Evolutionary conservation across 352 stramenopile species (phyloP).

Genomic region (Phytophthora pisi): DNA sequence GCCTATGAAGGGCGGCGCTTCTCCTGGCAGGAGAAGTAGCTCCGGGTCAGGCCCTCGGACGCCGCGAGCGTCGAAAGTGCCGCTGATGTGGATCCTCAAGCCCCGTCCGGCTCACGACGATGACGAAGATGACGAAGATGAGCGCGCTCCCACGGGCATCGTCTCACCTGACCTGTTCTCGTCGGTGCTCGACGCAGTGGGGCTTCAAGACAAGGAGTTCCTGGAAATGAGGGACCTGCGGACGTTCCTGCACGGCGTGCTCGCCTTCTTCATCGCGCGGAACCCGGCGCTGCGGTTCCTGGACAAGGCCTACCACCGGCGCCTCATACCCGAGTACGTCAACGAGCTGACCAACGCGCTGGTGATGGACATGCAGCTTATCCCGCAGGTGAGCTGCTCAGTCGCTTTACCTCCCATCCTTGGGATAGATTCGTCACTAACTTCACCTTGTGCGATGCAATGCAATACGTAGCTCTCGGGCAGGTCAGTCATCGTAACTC

Average conservation of each 20-base stretch:
- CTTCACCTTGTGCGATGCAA: slow-evolving; percentile 1
- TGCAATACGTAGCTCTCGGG: slow-evolving; percentile 19
- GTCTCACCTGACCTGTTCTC: slow-evolving; percentile 52
- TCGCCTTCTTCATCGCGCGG: slow-evolving; percentile 60
- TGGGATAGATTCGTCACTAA: slow-evolving; percentile 4
- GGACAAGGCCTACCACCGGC: slow-evolving; percentile 65
- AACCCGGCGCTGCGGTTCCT: slow-evolving; percentile 59
- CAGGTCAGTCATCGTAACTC: slow-evolving; percentile 35
- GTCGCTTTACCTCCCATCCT: slow-evolving; percentile 6
- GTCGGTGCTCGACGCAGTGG: slow-evolving; percentile 44
- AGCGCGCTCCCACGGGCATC: slow-evolving; percentile 2
- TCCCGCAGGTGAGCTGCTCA: slow-evolving; percentile 38
- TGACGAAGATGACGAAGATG: slow-evolving; percentile 18
- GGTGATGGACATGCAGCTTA: slow-evolving; percentile 54
- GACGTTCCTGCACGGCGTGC: slow-evolving; percentile 54
- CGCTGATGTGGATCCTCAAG: slow-evolving; percentile 34
- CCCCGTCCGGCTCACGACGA: slow-evolving; percentile 6
- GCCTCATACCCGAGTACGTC: slow-evolving; percentile 56
- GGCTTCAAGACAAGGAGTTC: slow-evolving; percentile 49
- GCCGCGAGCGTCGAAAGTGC: slow-evolving; percentile 31
- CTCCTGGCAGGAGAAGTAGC: slow-evolving; percentile 14
- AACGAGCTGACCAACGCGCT: slow-evolving; percentile 49
- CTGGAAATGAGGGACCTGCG: slow-evolving; percentile 49
- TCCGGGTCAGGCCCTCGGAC: slow-evolving; percentile 2
- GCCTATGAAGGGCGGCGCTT: slow-evolving; percentile 11